These are phyloP conservation scores for Lactifluus volemus DNA, from an alignment of 768 basidiomycete genomes.

Conservation along the genomic window DNA sequence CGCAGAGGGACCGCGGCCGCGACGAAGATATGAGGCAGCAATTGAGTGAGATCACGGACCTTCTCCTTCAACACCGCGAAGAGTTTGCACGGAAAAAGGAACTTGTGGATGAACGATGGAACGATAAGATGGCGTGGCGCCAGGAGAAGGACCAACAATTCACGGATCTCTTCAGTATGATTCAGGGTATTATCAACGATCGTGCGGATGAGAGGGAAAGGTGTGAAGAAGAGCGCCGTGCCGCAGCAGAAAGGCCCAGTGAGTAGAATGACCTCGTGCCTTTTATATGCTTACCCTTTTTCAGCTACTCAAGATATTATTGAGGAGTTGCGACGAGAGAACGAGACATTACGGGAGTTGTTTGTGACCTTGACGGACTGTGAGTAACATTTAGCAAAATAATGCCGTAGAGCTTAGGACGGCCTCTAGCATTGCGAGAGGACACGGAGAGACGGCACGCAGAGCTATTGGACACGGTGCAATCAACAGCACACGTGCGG, in stretches of 20 bases:
- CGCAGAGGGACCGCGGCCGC: slow-evolving; percentile 47
- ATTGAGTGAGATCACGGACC: slow-evolving; percentile 60
- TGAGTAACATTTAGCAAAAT: slow-evolving; percentile 26
- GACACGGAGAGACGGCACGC: slow-evolving; percentile 58
- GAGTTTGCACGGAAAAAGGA: slow-evolving; percentile 51
- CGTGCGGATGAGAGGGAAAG: slow-evolving; percentile 42
- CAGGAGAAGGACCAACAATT: slow-evolving; percentile 49
- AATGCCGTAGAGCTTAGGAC: neutral
- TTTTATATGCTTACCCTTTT: slow-evolving; percentile 15
- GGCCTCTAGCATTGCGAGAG: slow-evolving; percentile 49
- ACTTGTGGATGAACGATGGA: slow-evolving; percentile 52
- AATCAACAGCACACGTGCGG: slow-evolving; percentile 63
- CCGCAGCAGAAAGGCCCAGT: slow-evolving; percentile 51
- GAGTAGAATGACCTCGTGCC: slow-evolving; percentile 17
- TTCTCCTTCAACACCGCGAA: slow-evolving; percentile 60
- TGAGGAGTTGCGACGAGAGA: slow-evolving; percentile 50
- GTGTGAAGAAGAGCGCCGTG: slow-evolving; percentile 45
- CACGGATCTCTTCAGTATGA: slow-evolving; percentile 51
- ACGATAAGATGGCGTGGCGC: slow-evolving; percentile 50
- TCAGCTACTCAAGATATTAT: slow-evolving; percentile 53
- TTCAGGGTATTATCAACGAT: slow-evolving; percentile 48
- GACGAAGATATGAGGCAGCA: slow-evolving; percentile 53
- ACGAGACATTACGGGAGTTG: slow-evolving; percentile 48
- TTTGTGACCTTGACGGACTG: slow-evolving; percentile 48
- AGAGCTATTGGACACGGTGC: slow-evolving; percentile 59